A percentile compares a stretch with the other conserved stretches of the same genome.
These are phyloP conservation scores for Hygrophila difformis DNA, from an alignment of 257 asterid species.

Conservation along the genomic window DNA sequence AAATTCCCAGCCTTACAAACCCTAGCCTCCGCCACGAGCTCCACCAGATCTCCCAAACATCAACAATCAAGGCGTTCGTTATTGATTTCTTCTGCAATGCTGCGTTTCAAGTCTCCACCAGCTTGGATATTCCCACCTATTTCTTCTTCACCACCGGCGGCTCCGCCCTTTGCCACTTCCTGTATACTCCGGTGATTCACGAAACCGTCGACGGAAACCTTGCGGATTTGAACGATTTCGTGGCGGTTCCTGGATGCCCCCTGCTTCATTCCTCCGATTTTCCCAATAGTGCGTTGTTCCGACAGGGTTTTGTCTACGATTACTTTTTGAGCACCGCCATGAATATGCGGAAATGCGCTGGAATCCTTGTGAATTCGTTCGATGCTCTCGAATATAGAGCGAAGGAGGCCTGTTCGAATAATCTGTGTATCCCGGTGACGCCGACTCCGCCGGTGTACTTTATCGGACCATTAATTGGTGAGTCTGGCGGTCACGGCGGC, in stretches of 20 bases:
- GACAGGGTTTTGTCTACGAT: slow-evolving; percentile 14
- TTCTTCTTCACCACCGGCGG: slow-evolving; percentile 21
- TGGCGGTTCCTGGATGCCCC: slow-evolving; percentile 22
- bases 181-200: slow-evolving; percentile 17
- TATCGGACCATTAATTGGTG: slow-evolving; percentile 30
- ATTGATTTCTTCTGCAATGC: slow-evolving; percentile 34
- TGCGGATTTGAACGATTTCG: slow-evolving; percentile 1
- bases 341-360: slow-evolving; percentile 18
- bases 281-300: slow-evolving; percentile 10
- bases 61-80: slow-evolving; percentile 23
- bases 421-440: slow-evolving; percentile 25
- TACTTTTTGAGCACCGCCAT: slow-evolving; percentile 16
- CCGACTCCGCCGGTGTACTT: slow-evolving; percentile 42
- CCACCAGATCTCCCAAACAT: slow-evolving; percentile 16
- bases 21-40: slow-evolving; percentile 23
- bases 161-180: slow-evolving; percentile 12
- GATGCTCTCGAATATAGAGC: slow-evolving; percentile 25
- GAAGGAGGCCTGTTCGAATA: slow-evolving; percentile 23
- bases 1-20: slow-evolving; percentile 29
- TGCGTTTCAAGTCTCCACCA: slow-evolving; percentile 20
- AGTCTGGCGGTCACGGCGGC: not conserved
- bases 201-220: slow-evolving; percentile 7
- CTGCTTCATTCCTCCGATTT: slow-evolving; percentile 17
- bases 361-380: slow-evolving; percentile 18
- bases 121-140: slow-evolving; percentile 26